Conservation (phyloP, 2,329 filamentous ascomycete species). For the Lachnellula cervina region DNA sequence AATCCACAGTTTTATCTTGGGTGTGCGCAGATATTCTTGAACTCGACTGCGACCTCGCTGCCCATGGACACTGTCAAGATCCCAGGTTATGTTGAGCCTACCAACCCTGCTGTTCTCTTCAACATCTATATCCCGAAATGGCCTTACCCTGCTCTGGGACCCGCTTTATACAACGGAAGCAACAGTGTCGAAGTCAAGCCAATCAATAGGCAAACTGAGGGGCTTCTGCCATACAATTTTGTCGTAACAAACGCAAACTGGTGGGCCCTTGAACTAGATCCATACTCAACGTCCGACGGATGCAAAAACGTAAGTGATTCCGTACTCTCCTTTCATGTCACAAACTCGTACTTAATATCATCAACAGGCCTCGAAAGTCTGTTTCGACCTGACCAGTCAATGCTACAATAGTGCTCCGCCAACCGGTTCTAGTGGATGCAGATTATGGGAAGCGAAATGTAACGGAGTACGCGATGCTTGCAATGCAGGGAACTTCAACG, state of each 20-base stretch:
- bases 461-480: conserved; percentile 41
- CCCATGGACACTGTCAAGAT: conserved; percentile 55
- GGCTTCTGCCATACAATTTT: conserved; percentile 50
- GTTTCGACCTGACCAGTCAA: conserved; percentile 53
- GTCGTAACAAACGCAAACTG: conserved; percentile 67
- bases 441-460: conserved; percentile 60
- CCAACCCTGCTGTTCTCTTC: conserved; percentile 53
- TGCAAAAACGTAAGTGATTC: conserved; percentile 50
- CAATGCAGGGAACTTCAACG: conserved; percentile 38
- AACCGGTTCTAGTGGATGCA: conserved; percentile 55
- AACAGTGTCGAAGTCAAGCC: conserved; percentile 1
- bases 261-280: conserved; percentile 58
- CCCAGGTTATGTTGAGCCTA: conserved; percentile 56
- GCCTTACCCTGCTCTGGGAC: conserved; percentile 56
- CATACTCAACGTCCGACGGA: conserved; percentile 48
- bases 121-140: conserved; percentile 57
- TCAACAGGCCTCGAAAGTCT: conserved; percentile 40
- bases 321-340: neutral
- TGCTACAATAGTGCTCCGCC: conserved; percentile 58
- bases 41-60: conserved; percentile 43
- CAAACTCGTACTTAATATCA: neutral
- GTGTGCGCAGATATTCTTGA: conserved; percentile 66
- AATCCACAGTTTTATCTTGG: conserved; percentile 70
- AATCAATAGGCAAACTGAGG: conserved; percentile 37
- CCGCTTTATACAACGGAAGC: conserved; percentile 31